Evolutionary conservation across 768 basidiomycete genomes (phyloP), one percentile per base, ranked within the genome.

Genomic region (Hydnomerulius pinastri): DNA sequence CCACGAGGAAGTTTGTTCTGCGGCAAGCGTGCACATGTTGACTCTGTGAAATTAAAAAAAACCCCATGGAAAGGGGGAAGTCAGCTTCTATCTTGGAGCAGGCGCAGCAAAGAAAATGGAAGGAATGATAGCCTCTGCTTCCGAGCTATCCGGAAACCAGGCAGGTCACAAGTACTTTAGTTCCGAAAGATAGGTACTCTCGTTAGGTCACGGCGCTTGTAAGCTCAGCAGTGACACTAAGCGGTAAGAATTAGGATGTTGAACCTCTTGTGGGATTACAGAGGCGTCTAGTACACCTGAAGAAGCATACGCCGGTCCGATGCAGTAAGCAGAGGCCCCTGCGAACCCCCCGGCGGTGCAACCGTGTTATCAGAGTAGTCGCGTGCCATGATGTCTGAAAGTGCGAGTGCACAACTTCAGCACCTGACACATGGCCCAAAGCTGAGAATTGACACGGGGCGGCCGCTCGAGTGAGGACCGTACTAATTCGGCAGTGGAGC

Each of bases 1-100:
- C 92, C 92, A 98, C 18, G 85, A 81, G 38, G 87, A 87, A 2
- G 95, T 93, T 64, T 95, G 85, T 66, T 94, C 89, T 28, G 92
- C 85, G 10, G 92, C 96, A 29, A 94, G 79, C 44, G 81, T 86
- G 72, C 91, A 93, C 90, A 92, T 93, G 59, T 82, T 82, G 47
- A 89, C 87, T 54, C 91, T 92, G 68, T 33, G 60, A 64, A 55
- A 60, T 57, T 48, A 61, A 55, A 61, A 61, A 55, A 40, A 55
- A 48, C 48, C n/a, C n/a, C 30, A 47, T 40, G 27, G 25, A 23
- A 20, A 25, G 32, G 2, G 10, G 25, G 13, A 11, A 12, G 50
- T 70, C 46, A 68, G 62, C 53, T 42, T 60, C 48, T 45, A 50
- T 56, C 51, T 43, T 36, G 17, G 30, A 29, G 43, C 17, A 48